Base-by-base conservation (phyloP, 2,329 filamentous ascomycete genomes). In the Colletotrichum euphorbiae region DNA sequence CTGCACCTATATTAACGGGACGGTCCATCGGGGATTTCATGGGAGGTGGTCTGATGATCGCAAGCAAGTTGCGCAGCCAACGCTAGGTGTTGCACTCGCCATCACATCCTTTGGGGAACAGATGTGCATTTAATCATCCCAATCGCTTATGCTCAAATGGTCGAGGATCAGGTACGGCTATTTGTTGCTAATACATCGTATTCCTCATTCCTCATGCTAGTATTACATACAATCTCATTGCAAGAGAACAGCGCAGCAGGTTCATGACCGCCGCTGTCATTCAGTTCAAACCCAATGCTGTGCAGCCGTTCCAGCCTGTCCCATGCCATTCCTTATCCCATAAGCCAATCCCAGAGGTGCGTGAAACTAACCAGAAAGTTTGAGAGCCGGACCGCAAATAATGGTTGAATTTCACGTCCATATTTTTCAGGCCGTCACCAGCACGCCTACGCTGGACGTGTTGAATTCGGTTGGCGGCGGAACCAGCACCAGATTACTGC, bases 351-450 rank as follows among this genome's bases (percentile, higher is more conserved):
- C 54, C 60, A 54, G 50, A 42, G 33, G 51, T 45, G 36, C 54
- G 36, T 46, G 2, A 46, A 40, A 64, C 19, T 11, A 11, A 64
- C 19, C 7, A 11, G 15, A 63, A 61, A 66, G 31, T 28, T 28
- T 28, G 19, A 46, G 33, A 65, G 42, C n/a, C n/a, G 42, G n/a
- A 19, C 24, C 17, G 24, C 24, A 33, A 13, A 40, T 11, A 15
- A 31, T 50, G 46, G 33, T 28, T 28, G 28, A 8, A 6, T 60
- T 56, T 28, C 55, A 55, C 48, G 40, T 43, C 24, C 13, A 6
- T 15, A 8, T 9, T 28, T 8, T 11, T 56, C 40, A 71, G 19
- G 69, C 69, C 69, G 67, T 71, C 4, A 71, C 67, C 48, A 71
- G 36, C 15, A 71, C 67, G 28, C 67, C 66, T 52, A 67, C 54